Percentiles rank a stretch among this genome's conserved stretches.
Conservation (phyloP, 202 grass and related monocot genomes). For the Elaeis oleifera region DNA sequence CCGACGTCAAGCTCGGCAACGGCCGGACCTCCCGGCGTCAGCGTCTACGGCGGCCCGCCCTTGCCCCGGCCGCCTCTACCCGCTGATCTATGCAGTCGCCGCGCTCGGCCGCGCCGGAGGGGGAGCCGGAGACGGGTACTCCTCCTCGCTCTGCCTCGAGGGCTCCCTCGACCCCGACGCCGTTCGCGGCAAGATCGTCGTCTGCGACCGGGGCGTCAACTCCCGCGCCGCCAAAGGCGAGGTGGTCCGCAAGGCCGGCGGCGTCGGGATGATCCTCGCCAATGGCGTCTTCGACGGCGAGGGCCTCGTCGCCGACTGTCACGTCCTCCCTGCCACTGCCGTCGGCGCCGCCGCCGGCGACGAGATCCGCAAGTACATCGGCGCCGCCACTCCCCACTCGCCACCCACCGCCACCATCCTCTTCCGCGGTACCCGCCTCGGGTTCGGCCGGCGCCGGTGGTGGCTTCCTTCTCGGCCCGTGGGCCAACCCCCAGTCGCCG, state of each 20-base stretch:
- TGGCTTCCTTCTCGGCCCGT: conserved; percentile 80
- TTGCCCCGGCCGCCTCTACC: conserved; percentile 56
- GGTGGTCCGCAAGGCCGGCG: conserved; percentile 62
- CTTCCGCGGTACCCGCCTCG: conserved; percentile 77
- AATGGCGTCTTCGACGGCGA: conserved; percentile 90
- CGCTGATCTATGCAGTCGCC: conserved; percentile 53
- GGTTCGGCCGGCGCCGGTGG: conserved; percentile 77
- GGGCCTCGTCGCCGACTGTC: conserved; percentile 82
- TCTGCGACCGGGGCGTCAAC: conserved; percentile 89
- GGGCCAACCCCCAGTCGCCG: conserved; percentile 73
- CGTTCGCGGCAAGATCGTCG: conserved; percentile 65
- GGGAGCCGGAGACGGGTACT: conserved; percentile 46
- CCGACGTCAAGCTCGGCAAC: conserved; percentile 60
- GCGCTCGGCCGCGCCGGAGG: conserved; percentile 23
- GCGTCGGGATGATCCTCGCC: conserved; percentile 75
- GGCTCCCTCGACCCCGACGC: conserved; percentile 51
- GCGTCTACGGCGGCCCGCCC: conserved; percentile 62
- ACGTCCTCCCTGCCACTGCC: conserved; percentile 74
- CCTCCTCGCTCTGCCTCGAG: conserved; percentile 75
- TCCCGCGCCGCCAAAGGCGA: conserved; percentile 68
- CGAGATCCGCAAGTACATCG: conserved; percentile 67
- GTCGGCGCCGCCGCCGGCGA: conserved; percentile 55
- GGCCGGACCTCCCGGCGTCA: conserved; percentile 57
- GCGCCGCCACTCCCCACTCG: conserved; percentile 29
- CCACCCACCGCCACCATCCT: conserved; percentile 63